phyloP scores from a whole-genome alignment of 1,284 basidiomycete genomes.

The Retiboletus flavoniger region DNA sequence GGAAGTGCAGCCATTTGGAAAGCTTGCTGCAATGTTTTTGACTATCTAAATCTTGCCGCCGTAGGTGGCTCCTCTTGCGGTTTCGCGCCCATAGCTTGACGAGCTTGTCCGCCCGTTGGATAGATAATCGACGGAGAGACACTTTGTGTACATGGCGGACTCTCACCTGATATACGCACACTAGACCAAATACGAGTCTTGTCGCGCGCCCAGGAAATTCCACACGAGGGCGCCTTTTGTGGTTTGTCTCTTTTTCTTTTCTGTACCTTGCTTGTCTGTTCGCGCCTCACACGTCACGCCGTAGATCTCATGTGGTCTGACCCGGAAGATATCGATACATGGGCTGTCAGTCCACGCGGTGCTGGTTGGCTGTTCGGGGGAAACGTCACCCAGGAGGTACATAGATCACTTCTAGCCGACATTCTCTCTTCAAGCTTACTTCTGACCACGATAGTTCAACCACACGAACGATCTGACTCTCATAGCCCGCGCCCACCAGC shows the following conservation, averaged over 20 bases:
- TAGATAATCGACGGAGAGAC: slow-evolving; percentile 93
- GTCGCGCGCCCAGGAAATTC: slow-evolving; percentile 91
- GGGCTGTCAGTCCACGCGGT: slow-evolving; percentile 93
- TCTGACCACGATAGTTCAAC: slow-evolving; percentile 67
- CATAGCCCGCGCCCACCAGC: slow-evolving; percentile 91
- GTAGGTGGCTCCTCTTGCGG: slow-evolving; percentile 46
- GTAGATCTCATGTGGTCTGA: slow-evolving; percentile 97
- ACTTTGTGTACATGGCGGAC: slow-evolving; percentile 90
- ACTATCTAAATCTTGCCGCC: slow-evolving; percentile 91
- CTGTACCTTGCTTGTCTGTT: neutral
- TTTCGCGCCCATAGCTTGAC: neutral
- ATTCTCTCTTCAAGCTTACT: slow-evolving; percentile 1
- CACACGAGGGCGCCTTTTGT: slow-evolving; percentile 97
- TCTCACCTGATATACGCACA: slow-evolving; percentile 90
- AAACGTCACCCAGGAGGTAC: slow-evolving; percentile 81
- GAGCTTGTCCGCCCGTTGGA: too few species aligned
- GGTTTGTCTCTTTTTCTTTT: slow-evolving; percentile 48
- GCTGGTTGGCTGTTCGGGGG: slow-evolving; percentile 96
- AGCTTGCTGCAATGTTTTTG: slow-evolving; percentile 93
- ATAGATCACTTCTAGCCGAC: neutral
- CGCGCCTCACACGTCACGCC: neutral
- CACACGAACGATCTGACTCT: slow-evolving; percentile 82
- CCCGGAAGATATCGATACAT: slow-evolving; percentile 93
- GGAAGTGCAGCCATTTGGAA: slow-evolving; percentile 95
- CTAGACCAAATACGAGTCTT: slow-evolving; percentile 91